These are phyloP conservation scores for Chaetomium sp. DNA, from an alignment of 2,329 filamentous ascomycete species.

Conservation along the genomic window DNA sequence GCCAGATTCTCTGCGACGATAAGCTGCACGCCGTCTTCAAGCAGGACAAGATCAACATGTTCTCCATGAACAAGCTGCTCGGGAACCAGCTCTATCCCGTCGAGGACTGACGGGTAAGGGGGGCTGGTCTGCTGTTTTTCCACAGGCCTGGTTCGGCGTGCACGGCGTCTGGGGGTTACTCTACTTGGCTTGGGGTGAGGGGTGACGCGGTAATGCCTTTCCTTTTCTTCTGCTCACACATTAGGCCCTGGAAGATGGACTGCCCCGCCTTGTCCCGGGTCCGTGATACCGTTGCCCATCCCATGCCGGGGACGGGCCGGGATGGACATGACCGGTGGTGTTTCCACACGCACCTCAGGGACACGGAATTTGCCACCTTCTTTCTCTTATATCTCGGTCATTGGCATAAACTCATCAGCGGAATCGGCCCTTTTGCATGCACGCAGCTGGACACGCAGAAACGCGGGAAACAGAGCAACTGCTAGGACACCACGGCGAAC, in stretches of 20 bases:
- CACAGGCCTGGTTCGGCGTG: conserved; percentile 30
- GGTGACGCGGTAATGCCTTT: conserved; percentile 11
- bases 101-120: conserved; percentile 57
- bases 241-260: not conserved
- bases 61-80: conserved; percentile 97
- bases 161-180: conserved; percentile 30
- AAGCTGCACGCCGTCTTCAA: conserved; percentile 92
- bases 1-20: conserved; percentile 91
- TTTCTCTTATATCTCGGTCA: not conserved
- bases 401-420: not conserved
- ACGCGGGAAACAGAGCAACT: not conserved
- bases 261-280: not conserved
- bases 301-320: no score
- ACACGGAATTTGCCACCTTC: not conserved
- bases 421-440: not conserved
- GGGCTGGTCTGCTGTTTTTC: not conserved
- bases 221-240: conserved; percentile 6
- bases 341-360: not conserved
- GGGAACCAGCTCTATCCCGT: conserved; percentile 85
- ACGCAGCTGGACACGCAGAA: not conserved
- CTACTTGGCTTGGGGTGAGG: not conserved
- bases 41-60: conserved; percentile 91
- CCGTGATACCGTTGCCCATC: not conserved
- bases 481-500: not conserved
- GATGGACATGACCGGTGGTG: not conserved